Conservation (phyloP, 352 stramenopile species). For the Phytopythium sindhum region DNA sequence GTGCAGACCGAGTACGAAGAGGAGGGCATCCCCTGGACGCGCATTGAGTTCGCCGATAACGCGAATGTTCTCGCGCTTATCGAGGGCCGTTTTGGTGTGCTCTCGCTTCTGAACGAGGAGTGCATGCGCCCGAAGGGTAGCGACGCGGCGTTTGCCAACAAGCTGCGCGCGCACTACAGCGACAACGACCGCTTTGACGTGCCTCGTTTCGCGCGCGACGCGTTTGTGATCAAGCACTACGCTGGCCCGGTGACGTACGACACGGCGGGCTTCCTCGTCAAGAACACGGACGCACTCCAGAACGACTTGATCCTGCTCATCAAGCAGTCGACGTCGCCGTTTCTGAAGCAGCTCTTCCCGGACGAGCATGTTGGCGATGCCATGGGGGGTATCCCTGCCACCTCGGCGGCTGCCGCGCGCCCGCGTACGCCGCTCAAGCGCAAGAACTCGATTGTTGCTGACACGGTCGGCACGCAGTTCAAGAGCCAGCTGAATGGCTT, state of each 20-base stretch:
- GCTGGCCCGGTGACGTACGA: constrained; percentile 95
- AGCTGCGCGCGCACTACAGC: constrained; percentile 85
- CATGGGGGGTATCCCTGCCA: constrained; percentile 36
- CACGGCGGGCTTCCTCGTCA: constrained; percentile 92
- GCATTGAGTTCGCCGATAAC: constrained; percentile 92
- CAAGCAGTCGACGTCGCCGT: constrained; percentile 60
- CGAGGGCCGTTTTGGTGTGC: constrained; percentile 83
- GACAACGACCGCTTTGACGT: constrained; percentile 87
- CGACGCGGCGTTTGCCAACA: constrained; percentile 84
- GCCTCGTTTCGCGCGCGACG: constrained; percentile 76
- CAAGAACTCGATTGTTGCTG: constrained; percentile 78
- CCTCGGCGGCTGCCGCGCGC: constrained; percentile 13
- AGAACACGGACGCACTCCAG: constrained; percentile 95
- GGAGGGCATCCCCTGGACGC: constrained; percentile 91
- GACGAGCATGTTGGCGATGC: constrained; percentile 58
- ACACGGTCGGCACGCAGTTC: constrained; percentile 91
- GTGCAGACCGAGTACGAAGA: constrained; percentile 95
- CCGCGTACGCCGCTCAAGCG: constrained; percentile 50
- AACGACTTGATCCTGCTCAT: constrained; percentile 90
- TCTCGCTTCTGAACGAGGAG: constrained; percentile 94
- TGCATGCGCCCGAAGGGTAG: constrained; percentile 88
- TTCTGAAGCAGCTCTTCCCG: constrained; percentile 78
- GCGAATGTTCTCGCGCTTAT: constrained; percentile 89
- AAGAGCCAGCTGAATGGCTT: constrained; percentile 91
- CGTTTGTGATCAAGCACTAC: constrained; percentile 96